Base-by-base conservation (phyloP, 108 stramenopile species). In the Nitzschia putrida region DNA sequence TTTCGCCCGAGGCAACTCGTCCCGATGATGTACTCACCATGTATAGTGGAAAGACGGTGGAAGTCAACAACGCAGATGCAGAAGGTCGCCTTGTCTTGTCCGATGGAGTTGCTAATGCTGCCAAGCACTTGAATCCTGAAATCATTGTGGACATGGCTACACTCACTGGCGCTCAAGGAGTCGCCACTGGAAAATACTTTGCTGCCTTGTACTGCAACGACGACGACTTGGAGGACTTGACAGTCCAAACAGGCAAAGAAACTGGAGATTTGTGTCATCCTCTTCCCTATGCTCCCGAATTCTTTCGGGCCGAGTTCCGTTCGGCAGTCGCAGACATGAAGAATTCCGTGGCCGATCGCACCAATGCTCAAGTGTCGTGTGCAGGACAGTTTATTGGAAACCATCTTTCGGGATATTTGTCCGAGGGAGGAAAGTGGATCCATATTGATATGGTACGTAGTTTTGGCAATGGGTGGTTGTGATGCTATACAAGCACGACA, bases 321-420 rank as follows among this genome's bases (percentile, higher is more conserved):
- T 89, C 88, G 7, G 65, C 79, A 25, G 85, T 96, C 7, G 92
- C 95, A 20, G 95, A 95, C 65, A 93, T 95, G 95, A 95, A 93
- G 59, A 95, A 95, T 66, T 71, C 72, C n/a, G 92, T 94, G 23
- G 87, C 83, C 24, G 85, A 92, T 76, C 77, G 95, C 6, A 34
- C 69, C 43, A 96, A 96, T 55, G 95, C 95, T 9, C 93, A 93
- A 76, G 58, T 80, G n/a, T 86, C 86, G 23, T 95, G 93, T 74
- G 93, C 95, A 4, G 95, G 89, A 22, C 93, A 95, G 52, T 96
- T 96, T 73, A 89, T 96, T 58, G 93, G 90, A 54, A 65, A 75
- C 13, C 95, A 96, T 67, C 59, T 96, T 13, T 74, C 82, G 29
- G 56, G 74, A 14, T 49, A 3, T 34, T 34, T 34, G 29, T 63